Conservation (phyloP, 768 basidiomycete species). For the Amanita pallidorosea region DNA sequence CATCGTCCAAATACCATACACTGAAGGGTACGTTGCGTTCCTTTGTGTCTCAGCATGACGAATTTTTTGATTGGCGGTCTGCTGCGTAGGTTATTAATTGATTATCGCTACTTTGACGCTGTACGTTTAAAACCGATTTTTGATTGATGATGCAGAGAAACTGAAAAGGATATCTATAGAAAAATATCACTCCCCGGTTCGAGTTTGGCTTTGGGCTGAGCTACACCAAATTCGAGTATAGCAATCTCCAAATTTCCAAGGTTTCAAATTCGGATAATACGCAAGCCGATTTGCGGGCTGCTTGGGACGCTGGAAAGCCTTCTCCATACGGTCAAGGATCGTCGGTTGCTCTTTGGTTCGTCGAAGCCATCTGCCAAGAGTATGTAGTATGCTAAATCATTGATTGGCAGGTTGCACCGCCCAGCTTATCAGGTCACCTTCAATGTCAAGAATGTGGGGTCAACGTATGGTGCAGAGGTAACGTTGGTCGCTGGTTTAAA, state of each 20-base stretch:
- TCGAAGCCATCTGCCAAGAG: neutral
- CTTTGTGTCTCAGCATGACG: neutral
- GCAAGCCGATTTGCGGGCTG: conserved; percentile 24
- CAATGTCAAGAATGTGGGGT: conserved; percentile 54
- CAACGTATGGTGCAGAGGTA: conserved; percentile 55
- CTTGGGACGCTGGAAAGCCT: conserved; percentile 52
- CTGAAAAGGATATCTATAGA: conserved; percentile 21
- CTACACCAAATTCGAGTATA: conserved; percentile 77
- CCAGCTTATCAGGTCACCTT: conserved; percentile 57
- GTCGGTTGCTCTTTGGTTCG: conserved; percentile 49
- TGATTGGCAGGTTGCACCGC: conserved; percentile 46
- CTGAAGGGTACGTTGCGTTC: conserved; percentile 32
- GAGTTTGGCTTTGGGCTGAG: conserved; percentile 88
- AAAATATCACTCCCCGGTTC: conserved; percentile 68
- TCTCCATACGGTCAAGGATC: conserved; percentile 46
- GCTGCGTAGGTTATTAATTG: conserved; percentile 41
- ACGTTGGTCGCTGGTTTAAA: neutral
- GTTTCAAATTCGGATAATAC: conserved; percentile 28
- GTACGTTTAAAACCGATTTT: conserved; percentile 26
- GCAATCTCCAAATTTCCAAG: conserved; percentile 36
- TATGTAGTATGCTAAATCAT: neutral
- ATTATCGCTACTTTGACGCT: conserved; percentile 65
- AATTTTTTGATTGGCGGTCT: neutral
- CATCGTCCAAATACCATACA: conserved; percentile 45
- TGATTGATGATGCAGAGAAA: neutral